Conservation (phyloP, 345 rosid genomes). For the Carallia pectinifolia region DNA sequence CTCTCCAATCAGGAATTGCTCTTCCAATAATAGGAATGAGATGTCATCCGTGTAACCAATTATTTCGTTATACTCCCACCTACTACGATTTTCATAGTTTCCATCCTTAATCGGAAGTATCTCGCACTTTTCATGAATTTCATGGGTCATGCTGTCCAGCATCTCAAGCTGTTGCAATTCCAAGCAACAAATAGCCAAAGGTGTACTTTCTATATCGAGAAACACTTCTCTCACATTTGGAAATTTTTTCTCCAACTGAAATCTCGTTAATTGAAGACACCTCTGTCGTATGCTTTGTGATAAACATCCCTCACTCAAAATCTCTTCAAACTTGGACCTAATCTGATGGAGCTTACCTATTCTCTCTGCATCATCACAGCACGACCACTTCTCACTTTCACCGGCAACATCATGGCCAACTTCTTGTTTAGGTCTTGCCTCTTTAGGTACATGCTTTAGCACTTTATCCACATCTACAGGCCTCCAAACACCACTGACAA, state of each 20-base stretch:
- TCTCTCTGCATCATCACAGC: conserved; percentile 4
- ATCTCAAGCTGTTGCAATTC: background rate
- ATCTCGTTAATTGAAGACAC: background rate
- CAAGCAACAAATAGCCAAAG: background rate
- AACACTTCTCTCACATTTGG: background rate
- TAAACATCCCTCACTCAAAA: background rate
- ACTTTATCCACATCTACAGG: conserved; percentile 2
- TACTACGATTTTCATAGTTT: background rate
- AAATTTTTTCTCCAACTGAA: background rate
- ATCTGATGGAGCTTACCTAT: background rate
- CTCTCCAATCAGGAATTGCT: background rate
- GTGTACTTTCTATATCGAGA: background rate
- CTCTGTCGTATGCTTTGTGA: background rate
- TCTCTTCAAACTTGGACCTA: background rate
- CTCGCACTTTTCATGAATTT: background rate
- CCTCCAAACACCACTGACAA: too few species aligned
- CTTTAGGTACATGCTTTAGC: background rate
- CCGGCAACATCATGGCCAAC: background rate
- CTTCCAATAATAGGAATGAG: conserved; percentile 8
- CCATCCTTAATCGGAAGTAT: background rate
- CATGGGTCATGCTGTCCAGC: background rate
- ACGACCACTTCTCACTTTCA: background rate
- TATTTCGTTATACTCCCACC: background rate
- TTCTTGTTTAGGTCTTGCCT: background rate
- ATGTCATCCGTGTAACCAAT: background rate